Evolutionary conservation across 345 rosid species (phyloP).

Genomic region (Brassica nigra): DNA sequence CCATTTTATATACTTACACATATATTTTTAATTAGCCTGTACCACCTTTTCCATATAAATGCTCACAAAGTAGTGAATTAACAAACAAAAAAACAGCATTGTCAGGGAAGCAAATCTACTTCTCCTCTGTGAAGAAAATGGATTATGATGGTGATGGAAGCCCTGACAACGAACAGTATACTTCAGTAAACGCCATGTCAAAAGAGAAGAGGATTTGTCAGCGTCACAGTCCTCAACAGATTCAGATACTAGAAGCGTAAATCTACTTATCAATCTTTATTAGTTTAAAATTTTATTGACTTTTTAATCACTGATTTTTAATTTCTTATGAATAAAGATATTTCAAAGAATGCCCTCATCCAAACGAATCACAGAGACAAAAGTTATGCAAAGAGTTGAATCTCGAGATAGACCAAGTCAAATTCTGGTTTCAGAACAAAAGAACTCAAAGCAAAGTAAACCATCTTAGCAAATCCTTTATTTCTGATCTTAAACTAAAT

Average conservation of each 20-base stretch:
- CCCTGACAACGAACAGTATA: conserved; percentile 47
- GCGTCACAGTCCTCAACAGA: conserved; percentile 62
- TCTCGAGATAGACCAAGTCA: conserved; percentile 57
- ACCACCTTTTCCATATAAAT: conserved; percentile 16
- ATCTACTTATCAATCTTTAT: not conserved
- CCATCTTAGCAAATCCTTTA: not conserved
- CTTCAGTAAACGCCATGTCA: conserved; percentile 17
- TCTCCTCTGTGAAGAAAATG: conserved; percentile 19
- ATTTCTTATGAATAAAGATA: conserved; percentile 38
- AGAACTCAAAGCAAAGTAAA: conserved; percentile 70
- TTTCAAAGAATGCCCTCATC: conserved; percentile 70
- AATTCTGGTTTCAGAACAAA: conserved; percentile 88
- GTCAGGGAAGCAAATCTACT: not conserved
- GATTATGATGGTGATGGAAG: conserved; percentile 28
- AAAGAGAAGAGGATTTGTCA: conserved; percentile 36
- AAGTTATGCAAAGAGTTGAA: conserved; percentile 53
- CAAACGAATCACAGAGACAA: conserved; percentile 58
- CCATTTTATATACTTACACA: not conserved
- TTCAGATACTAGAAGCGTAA: conserved; percentile 60
- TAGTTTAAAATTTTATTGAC: not conserved
- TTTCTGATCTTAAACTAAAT: not conserved
- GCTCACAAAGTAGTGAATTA: conserved; percentile 1
- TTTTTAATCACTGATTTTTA: conserved; percentile 2
- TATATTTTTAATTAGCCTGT: not conserved
- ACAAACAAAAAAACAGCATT: not conserved